Evolutionary conservation across 257 asterid genomes (phyloP).

Genomic region (Solanum sitiens): DNA sequence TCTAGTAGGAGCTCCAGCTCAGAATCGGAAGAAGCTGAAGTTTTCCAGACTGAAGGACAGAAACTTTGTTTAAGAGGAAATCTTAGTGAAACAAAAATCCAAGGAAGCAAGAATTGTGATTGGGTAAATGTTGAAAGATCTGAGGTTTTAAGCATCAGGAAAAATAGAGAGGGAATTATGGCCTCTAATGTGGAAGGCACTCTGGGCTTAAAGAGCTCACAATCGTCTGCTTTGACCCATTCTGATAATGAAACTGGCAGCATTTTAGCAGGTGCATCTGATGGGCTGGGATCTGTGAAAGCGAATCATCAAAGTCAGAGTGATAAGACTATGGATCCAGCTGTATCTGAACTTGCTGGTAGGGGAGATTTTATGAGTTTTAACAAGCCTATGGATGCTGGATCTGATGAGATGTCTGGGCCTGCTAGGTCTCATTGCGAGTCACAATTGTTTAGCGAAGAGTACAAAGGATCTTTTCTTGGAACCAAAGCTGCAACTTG

Average conservation of each 20-base stretch:
- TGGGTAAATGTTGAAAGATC: constrained; percentile 13
- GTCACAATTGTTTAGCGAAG: constrained; percentile 19
- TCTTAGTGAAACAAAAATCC: constrained; percentile 7
- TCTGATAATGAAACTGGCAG: constrained; percentile 15
- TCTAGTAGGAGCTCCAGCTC: constrained; percentile 11
- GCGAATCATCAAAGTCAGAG: constrained; percentile 13
- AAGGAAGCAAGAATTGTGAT: constrained; percentile 8
- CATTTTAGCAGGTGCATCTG: constrained; percentile 16
- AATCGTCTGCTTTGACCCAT: constrained; percentile 12
- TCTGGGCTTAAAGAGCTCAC: constrained; percentile 13
- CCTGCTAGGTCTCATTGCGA: constrained; percentile 20
- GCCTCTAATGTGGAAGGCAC: constrained; percentile 18
- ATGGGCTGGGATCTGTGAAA: constrained; percentile 11
- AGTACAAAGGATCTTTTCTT: constrained; percentile 15
- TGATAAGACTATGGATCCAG: constrained; percentile 12
- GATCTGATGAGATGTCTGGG: constrained; percentile 18
- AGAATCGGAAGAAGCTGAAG: constrained; percentile 30
- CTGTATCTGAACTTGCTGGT: constrained; percentile 13
- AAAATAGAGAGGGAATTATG: constrained; percentile 18
- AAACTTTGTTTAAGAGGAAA: constrained; percentile 12
- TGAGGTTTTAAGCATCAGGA: constrained; percentile 17
- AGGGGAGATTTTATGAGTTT: constrained; percentile 27
- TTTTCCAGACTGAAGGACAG: constrained; percentile 17
- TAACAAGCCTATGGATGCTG: constrained; percentile 32
- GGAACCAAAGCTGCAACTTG: constrained; percentile 12